phyloP scores from a whole-genome alignment of 1,139 yeast species.

The Nakaseomyces bracarensis region DNA sequence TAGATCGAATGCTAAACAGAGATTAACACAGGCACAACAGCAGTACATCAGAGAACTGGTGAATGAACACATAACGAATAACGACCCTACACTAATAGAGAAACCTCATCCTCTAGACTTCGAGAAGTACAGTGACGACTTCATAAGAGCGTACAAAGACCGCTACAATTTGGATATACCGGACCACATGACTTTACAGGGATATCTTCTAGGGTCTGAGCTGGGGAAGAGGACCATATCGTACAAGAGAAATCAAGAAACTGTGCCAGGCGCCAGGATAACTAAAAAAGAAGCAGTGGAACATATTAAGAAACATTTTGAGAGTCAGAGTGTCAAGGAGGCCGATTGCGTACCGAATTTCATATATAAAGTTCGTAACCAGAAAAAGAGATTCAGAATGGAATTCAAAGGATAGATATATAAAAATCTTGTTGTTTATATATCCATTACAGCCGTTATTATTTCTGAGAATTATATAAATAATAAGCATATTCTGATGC shows the following conservation, averaged over 20 bases:
- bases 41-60: slow-evolving; percentile 28
- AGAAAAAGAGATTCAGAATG: slow-evolving; percentile 29
- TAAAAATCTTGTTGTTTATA: no score
- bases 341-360: slow-evolving; percentile 31
- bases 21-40: slow-evolving; percentile 30
- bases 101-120: slow-evolving; percentile 25
- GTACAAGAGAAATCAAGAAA: slow-evolving; percentile 18
- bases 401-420: slow-evolving; percentile 23
- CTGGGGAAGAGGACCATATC: slow-evolving; percentile 29
- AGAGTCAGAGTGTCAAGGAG: slow-evolving; percentile 24
- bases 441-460: no score
- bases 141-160: slow-evolving; percentile 31
- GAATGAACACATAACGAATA: slow-evolving; percentile 27
- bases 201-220: slow-evolving; percentile 29
- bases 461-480: no score
- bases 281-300: slow-evolving; percentile 24
- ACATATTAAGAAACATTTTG: slow-evolving; percentile 27
- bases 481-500: no score
- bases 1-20: slow-evolving; percentile 23
- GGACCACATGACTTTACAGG: slow-evolving; percentile 29
- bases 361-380: slow-evolving; percentile 31
- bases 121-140: slow-evolving; percentile 27
- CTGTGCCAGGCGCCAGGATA: slow-evolving; percentile 23
- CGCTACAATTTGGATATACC: slow-evolving; percentile 22
- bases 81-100: slow-evolving; percentile 21